Conservation (phyloP, 148 eudicot genomes). For the Rhododendron ferrugineum region DNA sequence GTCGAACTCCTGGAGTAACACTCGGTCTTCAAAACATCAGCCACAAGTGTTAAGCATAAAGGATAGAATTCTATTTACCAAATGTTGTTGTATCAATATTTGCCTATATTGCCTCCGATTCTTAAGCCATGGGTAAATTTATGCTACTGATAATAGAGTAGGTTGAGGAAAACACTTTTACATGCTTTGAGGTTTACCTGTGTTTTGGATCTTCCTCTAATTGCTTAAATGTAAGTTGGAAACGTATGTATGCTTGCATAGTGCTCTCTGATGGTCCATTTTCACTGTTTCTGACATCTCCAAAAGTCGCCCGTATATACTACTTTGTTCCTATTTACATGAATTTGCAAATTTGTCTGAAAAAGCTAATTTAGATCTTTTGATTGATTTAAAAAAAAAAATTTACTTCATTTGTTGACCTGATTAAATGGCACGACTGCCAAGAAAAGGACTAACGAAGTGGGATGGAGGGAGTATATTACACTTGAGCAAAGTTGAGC, state of each 20-base stretch:
- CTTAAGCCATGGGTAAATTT: neutral
- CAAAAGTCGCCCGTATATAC: neutral
- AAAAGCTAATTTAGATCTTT: neutral
- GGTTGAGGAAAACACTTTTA: neutral
- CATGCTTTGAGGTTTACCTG: neutral
- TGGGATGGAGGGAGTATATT: neutral
- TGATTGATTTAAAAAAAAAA: neutral
- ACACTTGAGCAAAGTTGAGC: neutral
- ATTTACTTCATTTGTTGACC: neutral
- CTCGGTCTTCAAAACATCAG: neutral
- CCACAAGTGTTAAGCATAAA: neutral
- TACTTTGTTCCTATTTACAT: neutral
- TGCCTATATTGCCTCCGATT: neutral
- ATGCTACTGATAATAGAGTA: neutral
- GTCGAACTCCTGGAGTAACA: neutral
- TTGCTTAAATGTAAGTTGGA: neutral
- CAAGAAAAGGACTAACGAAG: neutral
- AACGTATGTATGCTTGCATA: neutral
- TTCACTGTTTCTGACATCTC: neutral
- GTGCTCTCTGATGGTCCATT: neutral
- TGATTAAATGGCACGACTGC: neutral
- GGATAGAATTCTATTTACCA: neutral
- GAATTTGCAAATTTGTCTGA: neutral
- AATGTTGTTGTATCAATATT: neutral
- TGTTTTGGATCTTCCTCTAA: neutral